A percentile compares a stretch with the other conserved stretches of the same genome.
phyloP scores from a whole-genome alignment of 202 grass and related monocot species.

The Schoenoplectus tabernaemontani region DNA sequence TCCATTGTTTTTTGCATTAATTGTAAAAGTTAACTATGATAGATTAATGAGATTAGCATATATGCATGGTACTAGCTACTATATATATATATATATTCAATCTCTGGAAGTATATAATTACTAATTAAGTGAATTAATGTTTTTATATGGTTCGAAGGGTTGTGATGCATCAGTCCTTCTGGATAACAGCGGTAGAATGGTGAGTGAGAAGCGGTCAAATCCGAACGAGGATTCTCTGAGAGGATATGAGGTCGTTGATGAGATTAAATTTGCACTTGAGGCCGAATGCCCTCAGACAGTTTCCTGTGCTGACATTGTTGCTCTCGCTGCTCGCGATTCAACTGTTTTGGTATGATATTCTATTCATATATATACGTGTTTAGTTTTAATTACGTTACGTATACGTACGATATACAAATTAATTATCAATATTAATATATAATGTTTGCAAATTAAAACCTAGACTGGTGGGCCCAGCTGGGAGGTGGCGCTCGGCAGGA shows the following conservation, averaged over 20 bases:
- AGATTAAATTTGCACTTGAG: constrained; percentile 61
- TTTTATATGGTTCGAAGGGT: constrained; percentile 33
- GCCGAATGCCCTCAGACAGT: constrained; percentile 38
- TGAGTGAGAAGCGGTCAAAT: constrained; percentile 70
- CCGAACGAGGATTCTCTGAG: constrained; percentile 59
- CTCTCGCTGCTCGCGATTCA: constrained; percentile 40
- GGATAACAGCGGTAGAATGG: constrained; percentile 41
- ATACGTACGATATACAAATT: not conserved
- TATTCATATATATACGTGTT: not conserved
- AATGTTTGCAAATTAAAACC: not conserved
- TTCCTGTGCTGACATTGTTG: constrained; percentile 31
- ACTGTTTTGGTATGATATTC: constrained; percentile 36
- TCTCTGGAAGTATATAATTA: not conserved
- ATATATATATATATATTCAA: not conserved
- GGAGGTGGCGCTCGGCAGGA: constrained; percentile 51
- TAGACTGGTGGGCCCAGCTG: constrained; percentile 61
- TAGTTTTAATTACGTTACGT: not conserved
- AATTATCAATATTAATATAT: not conserved
- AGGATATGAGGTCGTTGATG: constrained; percentile 68
- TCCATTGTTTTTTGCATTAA: too few relatives aligned
- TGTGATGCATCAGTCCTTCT: constrained; percentile 71
- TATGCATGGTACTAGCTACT: too few relatives aligned
- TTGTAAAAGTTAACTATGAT: too few relatives aligned
- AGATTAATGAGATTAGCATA: too few relatives aligned
- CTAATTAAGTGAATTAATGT: not conserved